phyloP scores from a whole-genome alignment of 192 early-diverging fungal species.

The Blastocladiella britannica region DNA sequence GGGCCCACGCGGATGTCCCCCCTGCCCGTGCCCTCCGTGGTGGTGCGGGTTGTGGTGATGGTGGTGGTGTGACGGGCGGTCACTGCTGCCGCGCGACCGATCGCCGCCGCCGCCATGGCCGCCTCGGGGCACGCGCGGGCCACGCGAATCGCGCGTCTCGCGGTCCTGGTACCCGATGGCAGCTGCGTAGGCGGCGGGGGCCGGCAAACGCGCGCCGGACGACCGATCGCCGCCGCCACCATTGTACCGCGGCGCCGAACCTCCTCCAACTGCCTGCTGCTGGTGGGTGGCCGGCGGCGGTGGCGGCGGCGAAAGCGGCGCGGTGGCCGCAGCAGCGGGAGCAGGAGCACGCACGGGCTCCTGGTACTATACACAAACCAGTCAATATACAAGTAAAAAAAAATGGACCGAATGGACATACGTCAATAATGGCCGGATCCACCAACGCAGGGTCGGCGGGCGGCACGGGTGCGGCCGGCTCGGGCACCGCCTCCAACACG shows the following conservation, averaged over 20 bases:
- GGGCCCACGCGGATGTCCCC: conserved; percentile 17
- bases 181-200: background rate
- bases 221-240: conserved; percentile 1
- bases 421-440: conserved; percentile 59
- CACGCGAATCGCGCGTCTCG: background rate
- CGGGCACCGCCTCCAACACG: conserved; percentile 27
- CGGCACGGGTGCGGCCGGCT: conserved; percentile 26
- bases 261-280: conserved; percentile 4
- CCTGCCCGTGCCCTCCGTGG: conserved; percentile 10
- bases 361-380: conserved; percentile 8
- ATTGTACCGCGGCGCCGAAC: conserved; percentile 7
- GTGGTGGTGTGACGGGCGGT: conserved; percentile 16
- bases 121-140: conserved; percentile 2
- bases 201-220: background rate
- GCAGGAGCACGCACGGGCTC: background rate
- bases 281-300: background rate
- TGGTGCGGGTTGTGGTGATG: conserved; percentile 9
- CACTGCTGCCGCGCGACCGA: conserved; percentile 10
- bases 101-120: conserved; percentile 11
- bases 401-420: conserved; percentile 10
- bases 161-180: background rate
- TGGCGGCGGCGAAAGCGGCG: background rate
- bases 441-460: conserved; percentile 41
- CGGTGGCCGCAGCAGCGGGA: conserved; percentile 5
- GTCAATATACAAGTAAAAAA: conserved; percentile 6